Evolutionary conservation across 345 rosid genomes (phyloP).

Genomic region (Rubroshorea leprosula): DNA sequence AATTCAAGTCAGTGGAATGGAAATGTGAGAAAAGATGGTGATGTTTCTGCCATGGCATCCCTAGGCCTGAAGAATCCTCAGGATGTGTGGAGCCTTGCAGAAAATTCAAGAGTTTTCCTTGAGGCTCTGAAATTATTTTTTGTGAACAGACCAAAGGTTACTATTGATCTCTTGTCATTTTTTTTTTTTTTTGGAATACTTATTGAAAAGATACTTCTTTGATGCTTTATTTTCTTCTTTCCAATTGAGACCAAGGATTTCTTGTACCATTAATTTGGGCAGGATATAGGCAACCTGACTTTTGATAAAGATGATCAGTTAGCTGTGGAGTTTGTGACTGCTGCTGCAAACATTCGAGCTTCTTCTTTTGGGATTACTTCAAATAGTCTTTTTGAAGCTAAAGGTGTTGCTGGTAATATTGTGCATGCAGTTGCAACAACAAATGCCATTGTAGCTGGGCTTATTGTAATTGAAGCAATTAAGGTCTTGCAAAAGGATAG

Average conservation of each 20-base stretch:
- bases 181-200: background rate
- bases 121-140: conserved; percentile 81
- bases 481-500: conserved; percentile 76
- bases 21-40: conserved; percentile 38
- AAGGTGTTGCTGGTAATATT: conserved; percentile 98
- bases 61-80: conserved; percentile 96
- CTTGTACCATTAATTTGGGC: conserved; percentile 13
- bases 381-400: conserved; percentile 97
- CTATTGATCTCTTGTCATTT: background rate
- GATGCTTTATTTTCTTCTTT: conserved; percentile 1
- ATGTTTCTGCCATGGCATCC: conserved; percentile 67
- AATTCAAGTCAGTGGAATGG: conserved; percentile 57
- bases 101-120: conserved; percentile 75
- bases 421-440: conserved; percentile 99
- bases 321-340: conserved; percentile 95
- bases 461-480: conserved; percentile 94
- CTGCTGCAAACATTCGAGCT: conserved; percentile 98
- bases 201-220: background rate
- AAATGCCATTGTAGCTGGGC: conserved; percentile 87
- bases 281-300: conserved; percentile 89
- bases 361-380: conserved; percentile 84
- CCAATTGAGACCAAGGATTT: background rate
- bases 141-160: conserved; percentile 68
- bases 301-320: conserved; percentile 99
- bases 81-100: conserved; percentile 79